phyloP scores from a whole-genome alignment of 2,329 filamentous ascomycete genomes.

The Whalleya microplaca region DNA sequence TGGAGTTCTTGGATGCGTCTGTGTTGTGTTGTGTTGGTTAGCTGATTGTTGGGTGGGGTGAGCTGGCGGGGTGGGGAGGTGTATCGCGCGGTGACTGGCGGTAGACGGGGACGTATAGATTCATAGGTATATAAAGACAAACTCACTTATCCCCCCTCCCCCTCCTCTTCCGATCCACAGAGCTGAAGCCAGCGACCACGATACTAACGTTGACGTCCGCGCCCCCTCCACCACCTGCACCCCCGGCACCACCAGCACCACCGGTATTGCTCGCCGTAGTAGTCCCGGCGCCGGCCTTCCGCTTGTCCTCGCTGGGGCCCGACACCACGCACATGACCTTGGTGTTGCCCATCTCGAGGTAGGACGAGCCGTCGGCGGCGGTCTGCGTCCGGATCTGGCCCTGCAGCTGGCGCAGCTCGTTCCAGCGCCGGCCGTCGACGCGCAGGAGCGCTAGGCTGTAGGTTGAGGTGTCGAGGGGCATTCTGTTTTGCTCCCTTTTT shows the following conservation, averaged over 20 bases:
- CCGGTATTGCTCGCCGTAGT: conserved; percentile 9
- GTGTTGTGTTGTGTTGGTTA: conserved; percentile 5
- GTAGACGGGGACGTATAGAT: too few species aligned
- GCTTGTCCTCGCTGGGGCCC: conserved; percentile 74
- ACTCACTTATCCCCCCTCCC: conserved; percentile 77
- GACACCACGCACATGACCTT: conserved; percentile 93
- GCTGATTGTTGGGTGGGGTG: neutral
- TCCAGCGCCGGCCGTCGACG: conserved; percentile 89
- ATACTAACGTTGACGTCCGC: conserved; percentile 72
- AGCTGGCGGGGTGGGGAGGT: too few species aligned
- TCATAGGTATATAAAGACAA: too few species aligned
- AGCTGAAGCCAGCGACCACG: conserved; percentile 84
- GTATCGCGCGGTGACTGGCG: too few species aligned
- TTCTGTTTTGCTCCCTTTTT: conserved; percentile 41
- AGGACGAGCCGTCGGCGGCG: conserved; percentile 88
- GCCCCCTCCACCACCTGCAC: conserved; percentile 30
- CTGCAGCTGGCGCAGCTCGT: conserved; percentile 87
- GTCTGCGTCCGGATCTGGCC: conserved; percentile 92
- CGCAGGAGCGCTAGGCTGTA: conserved; percentile 85
- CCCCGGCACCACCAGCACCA: conserved; percentile 16
- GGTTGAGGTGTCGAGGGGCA: conserved; percentile 94
- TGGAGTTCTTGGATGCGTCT: conserved; percentile 83
- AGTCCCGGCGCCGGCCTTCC: conserved; percentile 38
- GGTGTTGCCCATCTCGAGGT: conserved; percentile 96
- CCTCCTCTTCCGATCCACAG: conserved; percentile 80